phyloP scores from a whole-genome alignment of 805 yeast species.

The Phaffomyces opuntiae region DNA sequence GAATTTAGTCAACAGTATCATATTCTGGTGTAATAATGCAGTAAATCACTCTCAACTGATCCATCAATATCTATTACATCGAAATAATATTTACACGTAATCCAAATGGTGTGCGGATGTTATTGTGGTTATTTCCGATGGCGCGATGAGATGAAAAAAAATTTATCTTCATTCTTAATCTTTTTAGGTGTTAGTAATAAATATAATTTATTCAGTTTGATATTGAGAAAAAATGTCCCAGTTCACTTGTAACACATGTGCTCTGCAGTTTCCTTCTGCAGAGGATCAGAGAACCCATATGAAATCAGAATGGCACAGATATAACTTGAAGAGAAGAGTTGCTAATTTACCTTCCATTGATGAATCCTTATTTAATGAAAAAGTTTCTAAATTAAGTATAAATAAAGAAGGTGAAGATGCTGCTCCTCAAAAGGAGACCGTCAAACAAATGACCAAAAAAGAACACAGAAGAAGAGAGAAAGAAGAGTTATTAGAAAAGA shows the following conservation, averaged over 20 bases:
- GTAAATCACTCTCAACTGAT: neutral
- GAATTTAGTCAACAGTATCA: constrained; percentile 2
- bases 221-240: constrained; percentile 1
- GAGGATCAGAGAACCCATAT: constrained; percentile 83
- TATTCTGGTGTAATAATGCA: neutral
- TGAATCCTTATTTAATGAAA: constrained; percentile 61
- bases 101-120: constrained; percentile 2
- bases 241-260: constrained; percentile 85
- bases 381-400: constrained; percentile 37
- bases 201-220: no score
- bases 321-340: constrained; percentile 89
- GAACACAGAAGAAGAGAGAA: constrained; percentile 36
- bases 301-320: constrained; percentile 98
- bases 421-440: constrained; percentile 12
- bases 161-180: neutral
- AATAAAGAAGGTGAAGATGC: constrained; percentile 16
- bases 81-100: constrained; percentile 4
- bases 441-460: constrained; percentile 32
- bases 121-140: neutral
- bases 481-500: constrained; percentile 35
- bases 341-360: constrained; percentile 76
- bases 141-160: constrained; percentile 6
- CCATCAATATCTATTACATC: neutral
- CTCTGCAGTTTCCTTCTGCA: constrained; percentile 65
- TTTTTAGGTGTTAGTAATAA: neutral